Evolutionary conservation across 2,329 filamentous ascomycete species (phyloP).

Genomic region (Fusarium sarcochroum): DNA sequence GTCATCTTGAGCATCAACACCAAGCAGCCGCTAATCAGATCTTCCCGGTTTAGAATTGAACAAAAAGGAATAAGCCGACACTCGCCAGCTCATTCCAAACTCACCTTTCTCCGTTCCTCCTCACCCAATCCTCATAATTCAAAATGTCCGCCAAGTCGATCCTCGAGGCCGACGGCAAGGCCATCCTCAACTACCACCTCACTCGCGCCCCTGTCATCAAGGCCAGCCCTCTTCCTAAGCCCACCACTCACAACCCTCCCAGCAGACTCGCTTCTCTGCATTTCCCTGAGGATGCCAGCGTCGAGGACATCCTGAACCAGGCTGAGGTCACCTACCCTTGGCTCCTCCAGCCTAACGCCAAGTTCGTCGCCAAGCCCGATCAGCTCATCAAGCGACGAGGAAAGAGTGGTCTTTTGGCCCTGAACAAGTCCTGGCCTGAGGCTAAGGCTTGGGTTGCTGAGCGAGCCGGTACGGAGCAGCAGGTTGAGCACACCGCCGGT

Average conservation of each 20-base stretch:
- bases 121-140: conserved; percentile 46
- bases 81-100: conserved; percentile 45
- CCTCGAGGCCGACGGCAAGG: conserved; percentile 99
- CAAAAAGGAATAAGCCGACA: conserved; percentile 46
- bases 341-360: conserved; percentile 85
- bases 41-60: conserved; percentile 43
- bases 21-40: conserved; percentile 36
- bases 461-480: conserved; percentile 90
- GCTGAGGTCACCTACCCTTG: conserved; percentile 98
- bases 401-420: conserved; percentile 95
- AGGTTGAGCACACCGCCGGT: conserved; percentile 93
- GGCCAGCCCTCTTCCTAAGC: conserved; percentile 89
- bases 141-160: conserved; percentile 85
- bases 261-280: conserved; percentile 91
- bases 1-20: conserved; percentile 17
- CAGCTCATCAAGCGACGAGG: conserved; percentile 99
- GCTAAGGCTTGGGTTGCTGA: conserved; percentile 94
- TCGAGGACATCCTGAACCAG: conserved; percentile 90
- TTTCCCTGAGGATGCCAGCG: conserved; percentile 90
- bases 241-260: conserved; percentile 91
- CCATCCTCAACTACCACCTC: conserved; percentile 99
- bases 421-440: conserved; percentile 98
- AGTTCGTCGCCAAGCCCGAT: conserved; percentile 99
- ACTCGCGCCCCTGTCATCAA: conserved; percentile 98
- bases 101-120: conserved; percentile 42